Percentiles rank a stretch among this genome's conserved stretches.
Conservation (phyloP, 768 basidiomycete species). For the Mycena haematopus region DNA sequence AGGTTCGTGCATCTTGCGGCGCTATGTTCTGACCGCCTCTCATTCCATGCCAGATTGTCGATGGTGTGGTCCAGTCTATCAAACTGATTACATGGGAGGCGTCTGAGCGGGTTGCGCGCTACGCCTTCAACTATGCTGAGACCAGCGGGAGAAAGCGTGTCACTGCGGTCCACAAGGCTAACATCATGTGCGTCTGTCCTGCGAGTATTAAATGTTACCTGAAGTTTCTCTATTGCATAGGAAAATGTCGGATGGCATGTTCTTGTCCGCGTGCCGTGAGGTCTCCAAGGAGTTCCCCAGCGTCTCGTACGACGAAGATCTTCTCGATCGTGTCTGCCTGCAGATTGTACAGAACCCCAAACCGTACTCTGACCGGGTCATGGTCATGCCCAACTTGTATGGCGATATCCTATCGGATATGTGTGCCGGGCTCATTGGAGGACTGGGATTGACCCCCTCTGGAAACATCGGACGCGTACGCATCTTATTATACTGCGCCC, state of each 20-base stretch:
- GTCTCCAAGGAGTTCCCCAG: constrained; percentile 96
- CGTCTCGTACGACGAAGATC: constrained; percentile 94
- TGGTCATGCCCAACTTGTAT: constrained; percentile 99
- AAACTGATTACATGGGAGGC: constrained; percentile 99
- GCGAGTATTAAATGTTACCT: constrained; percentile 22
- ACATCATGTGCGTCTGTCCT: constrained; percentile 82
- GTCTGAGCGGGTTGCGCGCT: constrained; percentile 97
- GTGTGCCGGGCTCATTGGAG: constrained; percentile 98
- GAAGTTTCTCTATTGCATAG: constrained; percentile 45
- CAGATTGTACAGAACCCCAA: constrained; percentile 91
- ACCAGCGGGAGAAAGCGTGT: constrained; percentile 87
- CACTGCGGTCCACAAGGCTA: constrained; percentile 99
- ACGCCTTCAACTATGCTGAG: constrained; percentile 98
- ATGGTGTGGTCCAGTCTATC: constrained; percentile 99
- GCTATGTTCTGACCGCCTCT: constrained; percentile 53
- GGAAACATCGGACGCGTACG: constrained; percentile 94
- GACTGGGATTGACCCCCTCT: constrained; percentile 95
- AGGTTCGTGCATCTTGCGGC: constrained; percentile 55
- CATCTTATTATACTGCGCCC: constrained; percentile 9
- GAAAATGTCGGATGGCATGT: constrained; percentile 99
- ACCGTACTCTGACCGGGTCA: constrained; percentile 95
- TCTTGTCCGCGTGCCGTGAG: constrained; percentile 95
- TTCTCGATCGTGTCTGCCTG: constrained; percentile 95
- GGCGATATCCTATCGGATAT: constrained; percentile 97
- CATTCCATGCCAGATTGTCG: constrained; percentile 51